Evolutionary conservation across 345 rosid species (phyloP), one percentile per base, ranked within the genome.

Genomic region (Passiflora organensis): DNA sequence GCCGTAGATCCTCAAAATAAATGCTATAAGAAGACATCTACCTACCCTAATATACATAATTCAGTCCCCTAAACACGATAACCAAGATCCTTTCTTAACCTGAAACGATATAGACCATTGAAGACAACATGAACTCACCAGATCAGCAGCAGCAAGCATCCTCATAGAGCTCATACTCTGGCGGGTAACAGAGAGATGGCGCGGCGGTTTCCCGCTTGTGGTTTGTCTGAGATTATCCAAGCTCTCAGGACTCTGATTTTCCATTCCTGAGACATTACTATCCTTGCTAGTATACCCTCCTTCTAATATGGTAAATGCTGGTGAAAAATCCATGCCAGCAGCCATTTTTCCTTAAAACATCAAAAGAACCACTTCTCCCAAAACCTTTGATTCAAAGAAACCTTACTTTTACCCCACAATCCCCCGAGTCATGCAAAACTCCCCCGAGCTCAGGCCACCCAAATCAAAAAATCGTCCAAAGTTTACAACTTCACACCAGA

Each of bases 131-230:
- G 39, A 59, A 60, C 66, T 69, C 68, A 84, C 95, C 79, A 67
- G 60, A 73, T 75, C 79, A 69, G 80, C 72, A 12, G 76, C 78
- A 32, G 68, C 60, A 23, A 76, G 73, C 69, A 84, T 54, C 76
- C 69, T 76, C 49, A 66, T 59, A 21, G 80, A 59, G 68, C 75
- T 64, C 56, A 81, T 55, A 65, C 77, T 60, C 64, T 78, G 80
- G 20, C 65, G 78, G 68, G 66, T 48, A 13, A 61, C 58, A 0
- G 86, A 78, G 62, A 75, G 59, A 43, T 86, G 93, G 21, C 85
- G 70, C 0, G 95, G 97, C 68, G 97, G 97, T 65, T 90, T 90
- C 15, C 85, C 77, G 46, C 24, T 73, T 24, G 83, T 65, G 23
- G 68, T 52, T 55, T 81, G 89, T 59, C 71, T 84, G 43, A 66